Conservation (phyloP, 495 filamentous ascomycete genomes). For the Talaromyces trachyspermus region DNA sequence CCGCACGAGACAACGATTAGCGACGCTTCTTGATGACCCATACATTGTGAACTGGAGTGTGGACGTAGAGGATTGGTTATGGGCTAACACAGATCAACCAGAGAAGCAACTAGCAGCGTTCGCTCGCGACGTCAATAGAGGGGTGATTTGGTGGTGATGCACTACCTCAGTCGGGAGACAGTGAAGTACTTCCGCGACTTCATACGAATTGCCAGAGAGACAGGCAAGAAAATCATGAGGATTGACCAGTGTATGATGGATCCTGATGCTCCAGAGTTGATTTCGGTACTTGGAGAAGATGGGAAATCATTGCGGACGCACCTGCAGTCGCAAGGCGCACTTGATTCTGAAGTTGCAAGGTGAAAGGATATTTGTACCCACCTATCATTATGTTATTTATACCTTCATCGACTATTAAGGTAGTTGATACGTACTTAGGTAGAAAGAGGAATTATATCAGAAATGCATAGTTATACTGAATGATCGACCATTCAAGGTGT, state of each 20-base stretch:
- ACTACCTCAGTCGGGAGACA: constrained; percentile 64
- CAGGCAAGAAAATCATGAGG: constrained; percentile 64
- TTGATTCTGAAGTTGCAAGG: too few species aligned
- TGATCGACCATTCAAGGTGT: too few species aligned
- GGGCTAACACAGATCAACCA: constrained; percentile 56
- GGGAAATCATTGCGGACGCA: neutral
- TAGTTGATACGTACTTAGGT: too few species aligned
- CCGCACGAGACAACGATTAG: constrained; percentile 58
- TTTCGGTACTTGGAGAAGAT: neutral
- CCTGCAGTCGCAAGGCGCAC: too few species aligned
- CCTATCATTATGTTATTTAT: too few species aligned
- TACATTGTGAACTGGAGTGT: constrained; percentile 68
- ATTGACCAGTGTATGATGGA: constrained; percentile 76
- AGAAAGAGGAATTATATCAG: too few species aligned
- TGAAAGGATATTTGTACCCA: too few species aligned
- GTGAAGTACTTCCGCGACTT: constrained; percentile 61
- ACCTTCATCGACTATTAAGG: too few species aligned
- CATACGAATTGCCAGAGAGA: constrained; percentile 59
- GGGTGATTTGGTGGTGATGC: constrained; percentile 73
- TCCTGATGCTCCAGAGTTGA: constrained; percentile 45
- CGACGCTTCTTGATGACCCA: constrained; percentile 39
- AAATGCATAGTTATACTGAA: too few species aligned
- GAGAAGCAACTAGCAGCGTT: constrained; percentile 73
- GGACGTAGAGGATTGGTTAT: constrained; percentile 75
- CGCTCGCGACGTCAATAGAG: constrained; percentile 53